Evolutionary conservation across 2,329 filamentous ascomycete genomes (phyloP), one percentile per base, ranked within the genome.

Genomic region (Neophaeococcomyces mojaviensis): DNA sequence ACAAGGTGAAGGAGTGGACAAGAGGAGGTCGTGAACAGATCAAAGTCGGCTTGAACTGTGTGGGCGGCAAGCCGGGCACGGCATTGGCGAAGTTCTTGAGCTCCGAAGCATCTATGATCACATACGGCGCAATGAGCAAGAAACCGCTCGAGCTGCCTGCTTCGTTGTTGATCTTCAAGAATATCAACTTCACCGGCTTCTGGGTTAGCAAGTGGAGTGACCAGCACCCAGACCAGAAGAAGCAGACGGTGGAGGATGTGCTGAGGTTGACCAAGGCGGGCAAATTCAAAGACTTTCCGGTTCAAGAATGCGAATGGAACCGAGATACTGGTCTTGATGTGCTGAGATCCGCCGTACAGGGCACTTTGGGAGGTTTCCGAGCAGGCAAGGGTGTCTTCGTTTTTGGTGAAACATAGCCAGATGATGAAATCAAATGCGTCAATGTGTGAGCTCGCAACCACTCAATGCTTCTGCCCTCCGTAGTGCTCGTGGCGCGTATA

Each of bases 201-300:
- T 98, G 92, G 92, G 81, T 97, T 19, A 92, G 85, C 61, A 80
- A 76, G 49, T 97, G 92, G 90, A 87, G 85, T 39, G 82, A 89
- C 61, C 69, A 74, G 52, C 76, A 96, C 57, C 77, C 81, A 0
- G 72, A 74, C 4, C 81, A 83, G 49, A 94, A 94, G 70, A 77
- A 78, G 61, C 77, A 75, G 60, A 94, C 88, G 36, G 81, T 97
- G n/a, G 77, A 84, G 19, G 86, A 95, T 66, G 82, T 98, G 30
- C 68, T 98, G 50, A 76, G 81, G 33, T 65, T 94, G 62, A 86
- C 83, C 20, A 72, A 86, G 13, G 68, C 78, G 42, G 87, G 87
- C 4, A 78, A 84, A 64, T 94, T 98, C 62, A 81, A 76, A 59
- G 87, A 95, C 61, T 81, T 81, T 2, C 92, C 92, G 0, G 79